These are phyloP conservation scores for Mycothermus thermophilus DNA, from an alignment of 495 filamentous ascomycete genomes.

Conservation along the genomic window DNA sequence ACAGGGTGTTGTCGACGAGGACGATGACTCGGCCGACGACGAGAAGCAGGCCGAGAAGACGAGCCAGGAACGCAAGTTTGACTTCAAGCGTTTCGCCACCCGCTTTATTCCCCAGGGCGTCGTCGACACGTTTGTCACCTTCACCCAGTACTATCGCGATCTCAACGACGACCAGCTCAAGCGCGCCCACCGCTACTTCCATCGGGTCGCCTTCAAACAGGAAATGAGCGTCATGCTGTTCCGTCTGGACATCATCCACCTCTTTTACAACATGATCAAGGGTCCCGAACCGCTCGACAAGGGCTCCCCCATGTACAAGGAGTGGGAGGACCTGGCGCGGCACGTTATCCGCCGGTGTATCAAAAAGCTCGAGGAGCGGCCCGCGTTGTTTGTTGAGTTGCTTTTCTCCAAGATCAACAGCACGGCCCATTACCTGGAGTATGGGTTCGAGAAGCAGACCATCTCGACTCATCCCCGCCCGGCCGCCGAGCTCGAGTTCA, in stretches of 20 bases:
- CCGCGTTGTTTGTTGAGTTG: slow-evolving; percentile 73
- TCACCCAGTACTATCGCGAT: slow-evolving; percentile 69
- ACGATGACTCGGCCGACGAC: slow-evolving; percentile 61
- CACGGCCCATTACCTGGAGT: slow-evolving; percentile 75
- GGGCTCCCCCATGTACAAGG: slow-evolving; percentile 49
- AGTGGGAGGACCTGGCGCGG: slow-evolving; percentile 82
- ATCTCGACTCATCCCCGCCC: slow-evolving; percentile 41
- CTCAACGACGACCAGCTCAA: slow-evolving; percentile 74
- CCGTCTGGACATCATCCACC: slow-evolving; percentile 74
- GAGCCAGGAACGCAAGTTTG: slow-evolving; percentile 77
- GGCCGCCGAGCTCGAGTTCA: slow-evolving; percentile 67
- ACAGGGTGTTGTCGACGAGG: slow-evolving; percentile 35
- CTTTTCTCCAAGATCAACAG: slow-evolving; percentile 85
- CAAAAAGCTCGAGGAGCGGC: slow-evolving; percentile 70
- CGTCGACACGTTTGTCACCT: slow-evolving; percentile 75
- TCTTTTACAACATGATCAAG: slow-evolving; percentile 87
- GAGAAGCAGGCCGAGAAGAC: slow-evolving; percentile 54
- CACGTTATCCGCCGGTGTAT: slow-evolving; percentile 63
- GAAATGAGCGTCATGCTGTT: slow-evolving; percentile 80
- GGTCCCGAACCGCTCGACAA: slow-evolving; percentile 68
- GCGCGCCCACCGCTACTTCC: slow-evolving; percentile 87
- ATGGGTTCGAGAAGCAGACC: slow-evolving; percentile 75
- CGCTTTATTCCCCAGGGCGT: slow-evolving; percentile 75
- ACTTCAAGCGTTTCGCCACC: slow-evolving; percentile 69
- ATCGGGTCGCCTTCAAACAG: slow-evolving; percentile 87